Percentiles rank a stretch among this genome's conserved stretches.
These are phyloP conservation scores for Didymella lethalis DNA, from an alignment of 2,329 filamentous ascomycete species.

Conservation along the genomic window DNA sequence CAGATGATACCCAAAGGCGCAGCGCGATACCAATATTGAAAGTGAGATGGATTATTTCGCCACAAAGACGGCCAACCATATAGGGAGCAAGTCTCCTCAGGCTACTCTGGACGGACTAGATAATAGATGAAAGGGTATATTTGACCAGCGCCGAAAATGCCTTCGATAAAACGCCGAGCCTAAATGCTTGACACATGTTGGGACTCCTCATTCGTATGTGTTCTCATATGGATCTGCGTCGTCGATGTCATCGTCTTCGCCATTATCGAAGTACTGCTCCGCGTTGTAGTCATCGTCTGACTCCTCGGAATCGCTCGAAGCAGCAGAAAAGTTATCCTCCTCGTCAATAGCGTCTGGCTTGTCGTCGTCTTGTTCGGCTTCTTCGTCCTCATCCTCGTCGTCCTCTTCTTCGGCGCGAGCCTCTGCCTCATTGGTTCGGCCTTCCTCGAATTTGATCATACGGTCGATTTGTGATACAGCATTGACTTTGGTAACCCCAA, in stretches of 20 bases:
- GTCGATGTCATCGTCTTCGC: conserved; percentile 59
- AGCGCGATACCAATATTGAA: neutral
- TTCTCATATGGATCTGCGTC: conserved; percentile 49
- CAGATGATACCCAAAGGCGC: neutral
- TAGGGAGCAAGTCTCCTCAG: neutral
- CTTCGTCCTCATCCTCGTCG: conserved; percentile 57
- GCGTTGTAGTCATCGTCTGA: conserved; percentile 71
- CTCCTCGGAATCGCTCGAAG: conserved; percentile 69
- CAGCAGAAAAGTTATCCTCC: conserved; percentile 60
- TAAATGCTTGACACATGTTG: conserved; percentile 1
- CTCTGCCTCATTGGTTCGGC: conserved; percentile 56
- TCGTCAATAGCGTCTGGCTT: conserved; percentile 65
- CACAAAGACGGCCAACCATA: neutral
- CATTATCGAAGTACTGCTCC: conserved; percentile 63
- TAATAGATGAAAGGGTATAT: conserved; percentile 28
- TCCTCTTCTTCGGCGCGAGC: conserved; percentile 53
- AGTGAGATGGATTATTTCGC: neutral
- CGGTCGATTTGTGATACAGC: conserved; percentile 48
- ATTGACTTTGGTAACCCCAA: conserved; percentile 46
- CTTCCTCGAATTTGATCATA: conserved; percentile 55
- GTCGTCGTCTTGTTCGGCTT: conserved; percentile 57
- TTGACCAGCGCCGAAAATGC: conserved; percentile 25
- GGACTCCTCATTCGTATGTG: conserved; percentile 39
- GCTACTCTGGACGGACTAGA: neutral
- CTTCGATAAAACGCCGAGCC: conserved; percentile 9